phyloP scores from a whole-genome alignment of 306 rosid species.

The Lathyrus aphaca region DNA sequence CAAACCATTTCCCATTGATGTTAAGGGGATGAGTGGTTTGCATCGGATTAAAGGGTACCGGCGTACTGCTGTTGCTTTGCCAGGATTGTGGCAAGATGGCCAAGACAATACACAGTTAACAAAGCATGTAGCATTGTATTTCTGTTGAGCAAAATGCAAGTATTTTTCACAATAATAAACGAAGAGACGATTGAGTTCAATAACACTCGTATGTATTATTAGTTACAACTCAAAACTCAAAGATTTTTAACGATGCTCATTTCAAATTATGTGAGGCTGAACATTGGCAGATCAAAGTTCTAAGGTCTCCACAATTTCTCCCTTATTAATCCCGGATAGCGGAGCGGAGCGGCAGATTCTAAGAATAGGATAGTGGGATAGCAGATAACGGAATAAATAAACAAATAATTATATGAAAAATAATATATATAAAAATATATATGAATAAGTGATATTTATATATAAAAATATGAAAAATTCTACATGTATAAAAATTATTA shows the following conservation, averaged over 20 bases:
- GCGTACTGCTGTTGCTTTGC: neutral
- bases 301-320: constrained; percentile 7
- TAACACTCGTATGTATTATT: neutral
- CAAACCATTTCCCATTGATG: neutral
- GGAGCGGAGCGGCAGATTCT: too few relatives aligned
- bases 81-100: neutral
- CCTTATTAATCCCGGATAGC: too few relatives aligned
- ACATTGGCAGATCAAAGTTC: constrained; percentile 15
- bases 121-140: neutral
- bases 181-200: neutral
- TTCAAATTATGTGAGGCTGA: constrained; percentile 7
- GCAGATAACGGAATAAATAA: too few relatives aligned
- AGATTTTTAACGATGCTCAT: neutral
- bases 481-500: too few relatives aligned
- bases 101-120: neutral
- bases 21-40: neutral
- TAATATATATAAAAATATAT: too few relatives aligned
- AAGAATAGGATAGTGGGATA: too few relatives aligned
- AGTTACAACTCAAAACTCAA: constrained; percentile 1
- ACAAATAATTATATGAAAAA: too few relatives aligned
- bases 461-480: too few relatives aligned
- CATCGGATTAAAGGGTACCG: neutral
- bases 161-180: neutral
- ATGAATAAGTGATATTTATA: too few relatives aligned
- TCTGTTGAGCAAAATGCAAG: neutral